phyloP scores from a whole-genome alignment of 768 basidiomycete genomes.

The Lactarius quietus region DNA sequence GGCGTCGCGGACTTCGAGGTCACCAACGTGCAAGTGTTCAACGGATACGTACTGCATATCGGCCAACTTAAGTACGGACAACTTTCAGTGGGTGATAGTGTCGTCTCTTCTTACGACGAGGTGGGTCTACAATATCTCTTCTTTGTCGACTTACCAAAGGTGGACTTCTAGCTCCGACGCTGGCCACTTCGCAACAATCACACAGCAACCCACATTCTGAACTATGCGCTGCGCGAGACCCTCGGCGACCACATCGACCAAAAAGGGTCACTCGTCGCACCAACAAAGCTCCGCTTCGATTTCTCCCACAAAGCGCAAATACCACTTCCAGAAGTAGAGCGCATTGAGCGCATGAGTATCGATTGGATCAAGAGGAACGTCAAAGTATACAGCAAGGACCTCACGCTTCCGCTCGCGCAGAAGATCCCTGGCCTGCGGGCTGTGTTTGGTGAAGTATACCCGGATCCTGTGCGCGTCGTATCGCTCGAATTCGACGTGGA shows the following conservation, averaged over 20 bases:
- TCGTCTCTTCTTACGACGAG: conserved; percentile 92
- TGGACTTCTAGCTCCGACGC: conserved; percentile 62
- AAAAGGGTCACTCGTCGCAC: conserved; percentile 95
- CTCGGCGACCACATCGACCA: conserved; percentile 98
- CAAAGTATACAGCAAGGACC: conserved; percentile 82
- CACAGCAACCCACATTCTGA: conserved; percentile 97
- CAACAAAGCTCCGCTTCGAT: conserved; percentile 94
- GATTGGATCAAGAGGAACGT: conserved; percentile 93
- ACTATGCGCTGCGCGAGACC: conserved; percentile 87
- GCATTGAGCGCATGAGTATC: conserved; percentile 79
- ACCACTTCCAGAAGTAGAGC: conserved; percentile 64
- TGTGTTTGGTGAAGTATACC: conserved; percentile 97
- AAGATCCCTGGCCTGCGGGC: conserved; percentile 93
- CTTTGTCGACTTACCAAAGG: not conserved
- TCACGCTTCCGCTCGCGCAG: conserved; percentile 71
- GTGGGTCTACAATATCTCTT: conserved; percentile 38
- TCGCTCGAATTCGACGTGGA: conserved; percentile 84
- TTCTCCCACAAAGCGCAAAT: conserved; percentile 96
- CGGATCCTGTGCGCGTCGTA: conserved; percentile 95
- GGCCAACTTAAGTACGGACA: conserved; percentile 88
- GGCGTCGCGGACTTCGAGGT: conserved; percentile 92
- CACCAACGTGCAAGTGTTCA: conserved; percentile 88
- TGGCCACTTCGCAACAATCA: conserved; percentile 98
- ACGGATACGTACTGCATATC: conserved; percentile 93
- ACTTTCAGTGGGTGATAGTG: conserved; percentile 71